Percentiles rank a stretch among this genome's conserved stretches.
Conservation (phyloP, 768 basidiomycete genomes). For the Daedaleopsis sinensis region DNA sequence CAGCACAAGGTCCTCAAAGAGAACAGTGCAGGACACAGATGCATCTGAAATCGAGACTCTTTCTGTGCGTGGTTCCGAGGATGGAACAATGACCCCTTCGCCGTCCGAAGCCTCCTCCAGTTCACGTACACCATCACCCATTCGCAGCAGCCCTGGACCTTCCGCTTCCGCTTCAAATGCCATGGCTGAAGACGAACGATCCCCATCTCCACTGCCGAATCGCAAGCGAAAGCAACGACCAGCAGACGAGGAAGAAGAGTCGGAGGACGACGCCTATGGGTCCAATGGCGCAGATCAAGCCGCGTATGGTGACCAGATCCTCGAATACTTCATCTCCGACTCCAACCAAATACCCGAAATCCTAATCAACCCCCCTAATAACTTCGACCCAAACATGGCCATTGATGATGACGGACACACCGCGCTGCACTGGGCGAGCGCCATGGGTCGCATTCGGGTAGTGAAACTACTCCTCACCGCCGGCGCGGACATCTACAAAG, state of each 20-base stretch:
- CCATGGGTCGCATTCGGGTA: conserved; percentile 96
- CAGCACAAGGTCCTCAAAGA: conserved; percentile 65
- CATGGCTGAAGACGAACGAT: conserved; percentile 40
- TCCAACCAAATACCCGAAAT: conserved; percentile 87
- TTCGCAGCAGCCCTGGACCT: conserved; percentile 59
- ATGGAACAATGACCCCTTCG: conserved; percentile 88
- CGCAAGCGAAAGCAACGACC: conserved; percentile 53
- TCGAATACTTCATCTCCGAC: conserved; percentile 99
- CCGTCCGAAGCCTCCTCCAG: conserved; percentile 84
- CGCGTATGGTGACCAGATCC: conserved; percentile 91
- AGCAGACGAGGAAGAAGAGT: conserved; percentile 46
- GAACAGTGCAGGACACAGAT: conserved; percentile 50
- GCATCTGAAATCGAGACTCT: conserved; percentile 65
- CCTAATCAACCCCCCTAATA: conserved; percentile 83
- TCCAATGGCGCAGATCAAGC: conserved; percentile 52
- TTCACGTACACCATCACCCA: conserved; percentile 93
- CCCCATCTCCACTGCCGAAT: conserved; percentile 38
- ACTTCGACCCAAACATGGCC: conserved; percentile 94
- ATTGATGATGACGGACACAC: conserved; percentile 99
- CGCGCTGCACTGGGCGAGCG: conserved; percentile 96
- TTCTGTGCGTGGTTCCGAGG: conserved; percentile 79
- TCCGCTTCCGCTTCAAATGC: conserved; percentile 46
- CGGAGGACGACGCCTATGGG: conserved; percentile 46
- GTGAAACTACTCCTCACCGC: conserved; percentile 93
- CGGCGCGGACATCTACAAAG: conserved; percentile 95